Conservation (phyloP, 352 stramenopile genomes). For the Phytophthora megakarya region DNA sequence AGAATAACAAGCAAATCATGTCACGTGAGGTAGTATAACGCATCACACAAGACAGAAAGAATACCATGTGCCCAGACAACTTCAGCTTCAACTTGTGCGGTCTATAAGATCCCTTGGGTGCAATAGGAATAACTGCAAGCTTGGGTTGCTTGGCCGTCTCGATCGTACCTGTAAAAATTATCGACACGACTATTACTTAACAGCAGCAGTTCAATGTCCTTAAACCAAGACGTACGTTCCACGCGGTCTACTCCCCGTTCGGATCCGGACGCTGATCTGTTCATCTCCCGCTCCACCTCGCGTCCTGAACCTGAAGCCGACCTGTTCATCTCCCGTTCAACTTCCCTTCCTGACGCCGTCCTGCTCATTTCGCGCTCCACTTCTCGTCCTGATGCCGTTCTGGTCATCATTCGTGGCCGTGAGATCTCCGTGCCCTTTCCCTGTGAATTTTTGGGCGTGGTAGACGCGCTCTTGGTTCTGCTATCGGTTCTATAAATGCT, state of each 20-base stretch:
- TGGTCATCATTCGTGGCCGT: conserved; percentile 73
- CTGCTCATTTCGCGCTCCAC: conserved; percentile 39
- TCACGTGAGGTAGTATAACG: conserved; percentile 1
- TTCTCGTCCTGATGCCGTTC: conserved; percentile 50
- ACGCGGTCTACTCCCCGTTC: conserved; percentile 47
- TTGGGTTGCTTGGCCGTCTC: conserved; percentile 52
- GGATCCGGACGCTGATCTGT: conserved; percentile 25
- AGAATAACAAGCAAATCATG: neutral
- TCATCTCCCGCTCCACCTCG: conserved; percentile 45
- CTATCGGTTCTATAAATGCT: conserved; percentile 75
- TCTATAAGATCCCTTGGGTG: conserved; percentile 67
- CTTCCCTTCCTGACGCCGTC: conserved; percentile 39
- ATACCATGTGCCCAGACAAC: conserved; percentile 82
- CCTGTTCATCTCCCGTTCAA: conserved; percentile 60
- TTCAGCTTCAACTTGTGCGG: conserved; percentile 88
- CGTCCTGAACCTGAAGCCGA: conserved; percentile 42
- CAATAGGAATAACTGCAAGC: conserved; percentile 48
- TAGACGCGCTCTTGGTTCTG: conserved; percentile 42
- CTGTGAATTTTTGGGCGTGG: conserved; percentile 42
- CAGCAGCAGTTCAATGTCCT: conserved; percentile 5
- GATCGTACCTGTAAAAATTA: conserved; percentile 26
- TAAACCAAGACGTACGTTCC: conserved; percentile 28
- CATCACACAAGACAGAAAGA: conserved; percentile 2
- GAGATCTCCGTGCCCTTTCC: conserved; percentile 79
- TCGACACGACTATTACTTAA: conserved; percentile 1